Base-by-base conservation (phyloP, 345 rosid species). In the Turritis glabra region DNA sequence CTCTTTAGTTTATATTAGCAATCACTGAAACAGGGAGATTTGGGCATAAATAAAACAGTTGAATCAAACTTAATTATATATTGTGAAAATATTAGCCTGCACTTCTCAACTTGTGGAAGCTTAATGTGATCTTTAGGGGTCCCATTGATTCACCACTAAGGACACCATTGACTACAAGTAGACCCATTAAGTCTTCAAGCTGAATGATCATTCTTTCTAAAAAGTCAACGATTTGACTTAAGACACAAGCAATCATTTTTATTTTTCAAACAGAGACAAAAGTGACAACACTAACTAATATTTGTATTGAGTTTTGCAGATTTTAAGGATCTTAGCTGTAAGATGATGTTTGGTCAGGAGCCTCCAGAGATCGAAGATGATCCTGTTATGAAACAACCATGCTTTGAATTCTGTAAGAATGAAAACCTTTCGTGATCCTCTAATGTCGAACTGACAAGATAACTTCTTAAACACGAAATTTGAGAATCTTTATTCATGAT, bases 301-400 rank as follows among this genome's bases (percentile, higher is more conserved):
- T 13, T 51, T 71, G 1, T 38, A 41, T 30, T 43, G 50, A 71
- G 37, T 80, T 75, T 48, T 82, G 78, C 85, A 95, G 97, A 95
- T 85, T 95, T 95, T 84, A 88, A 92, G 47, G 96, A 92, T 74
- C 90, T 89, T 89, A 95, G 97, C 56, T 95, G 99, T 22, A 84
- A 92, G 82, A 92, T 92, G 93, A 83, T 95, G 77, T 92, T 87
- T 67, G 99, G 99, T 46, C 86, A 84, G 77, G 93, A 91, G 4
- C 97, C 97, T 58, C 93, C 92, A 27, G 71, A 79, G 38, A 19
- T 81, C 44, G 46, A 62, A 5, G 90, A 90, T 71, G 99, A 94
- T 78, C 95, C 99, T 12, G 97, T 88, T 32, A 75, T 90, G 80
- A 85, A 73, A 62, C 95, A 91, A 62, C 97, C 97, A 15, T 94